These are phyloP conservation scores for Termitomyces sp. DNA, from an alignment of 768 basidiomycete genomes.

Conservation along the genomic window DNA sequence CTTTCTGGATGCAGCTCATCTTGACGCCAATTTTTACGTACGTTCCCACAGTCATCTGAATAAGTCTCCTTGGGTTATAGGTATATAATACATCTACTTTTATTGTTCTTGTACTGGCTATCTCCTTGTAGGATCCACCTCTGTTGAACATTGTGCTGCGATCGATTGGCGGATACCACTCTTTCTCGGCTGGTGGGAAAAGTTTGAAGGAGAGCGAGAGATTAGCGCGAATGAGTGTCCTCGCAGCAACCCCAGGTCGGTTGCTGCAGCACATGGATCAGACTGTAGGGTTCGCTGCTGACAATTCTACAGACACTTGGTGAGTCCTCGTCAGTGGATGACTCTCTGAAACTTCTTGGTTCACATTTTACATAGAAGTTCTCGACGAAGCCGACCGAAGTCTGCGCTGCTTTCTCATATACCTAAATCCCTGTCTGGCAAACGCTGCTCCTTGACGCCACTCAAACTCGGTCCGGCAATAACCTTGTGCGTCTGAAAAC, in stretches of 20 bases:
- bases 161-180: constrained; percentile 88
- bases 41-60: too few species aligned
- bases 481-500: constrained; percentile 86
- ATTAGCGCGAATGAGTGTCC: constrained; percentile 90
- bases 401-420: constrained; percentile 90
- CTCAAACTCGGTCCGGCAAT: constrained; percentile 84
- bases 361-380: constrained; percentile 41
- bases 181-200: constrained; percentile 95
- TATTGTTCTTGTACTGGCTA: too few species aligned
- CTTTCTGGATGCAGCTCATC: too few species aligned
- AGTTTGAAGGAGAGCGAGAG: constrained; percentile 88
- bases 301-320: constrained; percentile 89
- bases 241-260: constrained; percentile 96
- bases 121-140: too few species aligned
- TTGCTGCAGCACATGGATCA: constrained; percentile 98
- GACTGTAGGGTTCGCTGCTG: constrained; percentile 89
- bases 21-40: too few species aligned
- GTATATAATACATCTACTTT: too few species aligned
- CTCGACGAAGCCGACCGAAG: constrained; percentile 94
- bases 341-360: neutral
- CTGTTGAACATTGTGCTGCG: too few species aligned
- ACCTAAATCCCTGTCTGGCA: constrained; percentile 86
- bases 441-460: constrained; percentile 95
- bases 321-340: constrained; percentile 32
- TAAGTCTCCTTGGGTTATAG: too few species aligned